These are phyloP conservation scores for Cystobasidium onofrii DNA, from an alignment of 768 basidiomycete genomes.

Conservation along the genomic window DNA sequence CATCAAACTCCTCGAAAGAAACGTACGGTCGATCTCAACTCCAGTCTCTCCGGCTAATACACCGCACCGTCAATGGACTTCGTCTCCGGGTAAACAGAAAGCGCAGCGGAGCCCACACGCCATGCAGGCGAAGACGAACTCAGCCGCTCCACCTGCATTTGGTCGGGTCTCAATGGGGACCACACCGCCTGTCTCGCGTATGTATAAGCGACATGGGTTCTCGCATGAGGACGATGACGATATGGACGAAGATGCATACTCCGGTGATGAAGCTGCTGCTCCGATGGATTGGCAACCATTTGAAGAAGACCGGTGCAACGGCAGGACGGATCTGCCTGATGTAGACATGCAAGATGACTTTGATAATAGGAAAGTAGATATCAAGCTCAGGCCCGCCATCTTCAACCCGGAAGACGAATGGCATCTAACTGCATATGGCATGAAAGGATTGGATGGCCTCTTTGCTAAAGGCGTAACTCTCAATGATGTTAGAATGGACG, in stretches of 20 bases:
- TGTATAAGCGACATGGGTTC: not conserved
- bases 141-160: not conserved
- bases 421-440: constrained; percentile 2
- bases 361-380: not conserved
- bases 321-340: not conserved
- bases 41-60: not conserved
- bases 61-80: not conserved
- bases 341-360: not conserved
- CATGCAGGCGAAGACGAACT: not conserved
- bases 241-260: not conserved
- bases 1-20: not conserved
- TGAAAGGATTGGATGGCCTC: constrained; percentile 9
- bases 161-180: not conserved
- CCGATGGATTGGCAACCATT: constrained; percentile 22
- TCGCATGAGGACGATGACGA: constrained; percentile 2
- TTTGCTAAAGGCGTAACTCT: constrained; percentile 24
- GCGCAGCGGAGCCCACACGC: not conserved
- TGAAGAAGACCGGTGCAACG: not conserved
- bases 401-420: constrained; percentile 26
- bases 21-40: not conserved
- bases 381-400: constrained; percentile 18
- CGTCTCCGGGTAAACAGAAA: not conserved
- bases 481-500: not conserved
- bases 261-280: not conserved
- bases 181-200: not conserved